Percentiles rank a stretch among this genome's conserved stretches.
phyloP scores from a whole-genome alignment of 768 basidiomycete genomes.

The Serendipita sp. region DNA sequence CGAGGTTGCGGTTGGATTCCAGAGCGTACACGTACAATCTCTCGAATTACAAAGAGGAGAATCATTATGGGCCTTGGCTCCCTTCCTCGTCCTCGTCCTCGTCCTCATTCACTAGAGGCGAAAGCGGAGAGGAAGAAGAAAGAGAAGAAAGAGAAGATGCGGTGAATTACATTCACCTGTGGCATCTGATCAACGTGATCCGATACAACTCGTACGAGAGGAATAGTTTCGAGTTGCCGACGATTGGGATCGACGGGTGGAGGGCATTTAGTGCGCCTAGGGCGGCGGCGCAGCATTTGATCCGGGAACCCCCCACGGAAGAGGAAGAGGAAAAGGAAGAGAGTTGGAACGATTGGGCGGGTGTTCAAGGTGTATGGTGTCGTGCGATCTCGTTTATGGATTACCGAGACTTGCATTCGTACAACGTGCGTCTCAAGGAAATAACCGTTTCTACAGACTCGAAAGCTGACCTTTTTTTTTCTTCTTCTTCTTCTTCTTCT shows the following conservation, averaged over 20 bases:
- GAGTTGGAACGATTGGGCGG: constrained; percentile 45
- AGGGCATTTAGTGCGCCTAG: neutral
- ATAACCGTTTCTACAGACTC: neutral
- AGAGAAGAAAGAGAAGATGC: neutral
- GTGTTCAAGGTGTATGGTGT: constrained; percentile 58
- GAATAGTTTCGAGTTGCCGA: neutral
- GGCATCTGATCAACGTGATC: constrained; percentile 41
- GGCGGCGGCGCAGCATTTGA: neutral
- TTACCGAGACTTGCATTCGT: constrained; percentile 28
- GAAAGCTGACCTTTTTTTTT: neutral
- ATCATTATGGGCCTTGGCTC: constrained; percentile 44
- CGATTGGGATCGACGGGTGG: neutral
- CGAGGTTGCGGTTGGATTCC: constrained; percentile 24
- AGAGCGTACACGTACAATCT: constrained; percentile 50
- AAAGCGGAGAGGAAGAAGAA: neutral
- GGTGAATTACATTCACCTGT: constrained; percentile 47
- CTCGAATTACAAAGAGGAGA: constrained; percentile 34
- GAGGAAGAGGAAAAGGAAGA: constrained; percentile 11
- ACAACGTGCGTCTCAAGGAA: constrained; percentile 7
- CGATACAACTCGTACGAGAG: constrained; percentile 30
- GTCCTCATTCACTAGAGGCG: neutral
- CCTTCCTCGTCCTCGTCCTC: neutral
- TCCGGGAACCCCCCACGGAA: neutral
- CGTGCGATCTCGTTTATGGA: constrained; percentile 67
- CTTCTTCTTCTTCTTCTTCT: neutral